Conservation (phyloP, 495 filamentous ascomycete species). For the Aspergillus haitiensis region DNA sequence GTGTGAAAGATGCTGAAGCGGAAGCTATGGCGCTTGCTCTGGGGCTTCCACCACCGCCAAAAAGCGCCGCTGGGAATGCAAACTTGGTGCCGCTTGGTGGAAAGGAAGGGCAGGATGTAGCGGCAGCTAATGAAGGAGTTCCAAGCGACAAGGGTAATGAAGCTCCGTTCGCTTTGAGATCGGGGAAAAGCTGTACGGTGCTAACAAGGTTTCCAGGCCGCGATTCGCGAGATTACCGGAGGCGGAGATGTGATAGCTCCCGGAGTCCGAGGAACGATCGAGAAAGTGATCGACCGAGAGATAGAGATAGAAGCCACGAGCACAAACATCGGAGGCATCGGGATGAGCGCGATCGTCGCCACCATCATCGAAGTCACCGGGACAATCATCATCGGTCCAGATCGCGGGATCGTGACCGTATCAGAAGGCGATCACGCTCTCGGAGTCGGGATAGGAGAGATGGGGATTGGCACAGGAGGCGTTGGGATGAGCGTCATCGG, state of each 20-base stretch:
- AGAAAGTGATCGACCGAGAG: conserved; percentile 29
- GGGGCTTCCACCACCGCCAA: conserved; percentile 67
- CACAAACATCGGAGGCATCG: conserved; percentile 37
- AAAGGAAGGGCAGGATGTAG: conserved; percentile 34
- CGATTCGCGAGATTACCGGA: conserved; percentile 29
- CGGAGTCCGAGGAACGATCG: conserved; percentile 36
- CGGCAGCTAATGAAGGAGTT: conserved; percentile 30
- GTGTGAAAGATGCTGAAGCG: conserved; percentile 88
- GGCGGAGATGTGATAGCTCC: conserved; percentile 35
- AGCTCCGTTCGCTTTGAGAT: conserved; percentile 20
- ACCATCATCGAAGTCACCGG: conserved; percentile 36
- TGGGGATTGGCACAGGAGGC: conserved; percentile 27
- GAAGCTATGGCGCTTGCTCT: conserved; percentile 82
- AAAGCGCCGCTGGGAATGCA: conserved; percentile 37
- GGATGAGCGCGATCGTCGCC: conserved; percentile 31
- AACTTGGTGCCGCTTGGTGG: conserved; percentile 44
- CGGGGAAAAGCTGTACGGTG: conserved; percentile 18
- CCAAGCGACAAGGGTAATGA: conserved; percentile 25
- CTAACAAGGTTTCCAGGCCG: conserved; percentile 8
- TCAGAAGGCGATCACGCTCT: conserved; percentile 29
- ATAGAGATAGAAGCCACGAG: conserved; percentile 38
- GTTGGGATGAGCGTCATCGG: conserved; percentile 31
- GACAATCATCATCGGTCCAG: conserved; percentile 40
- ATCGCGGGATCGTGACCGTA: conserved; percentile 27
- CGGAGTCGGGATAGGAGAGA: conserved; percentile 35